Conservation (phyloP, 768 basidiomycete genomes). For the Sarcomyxa edulis region DNA sequence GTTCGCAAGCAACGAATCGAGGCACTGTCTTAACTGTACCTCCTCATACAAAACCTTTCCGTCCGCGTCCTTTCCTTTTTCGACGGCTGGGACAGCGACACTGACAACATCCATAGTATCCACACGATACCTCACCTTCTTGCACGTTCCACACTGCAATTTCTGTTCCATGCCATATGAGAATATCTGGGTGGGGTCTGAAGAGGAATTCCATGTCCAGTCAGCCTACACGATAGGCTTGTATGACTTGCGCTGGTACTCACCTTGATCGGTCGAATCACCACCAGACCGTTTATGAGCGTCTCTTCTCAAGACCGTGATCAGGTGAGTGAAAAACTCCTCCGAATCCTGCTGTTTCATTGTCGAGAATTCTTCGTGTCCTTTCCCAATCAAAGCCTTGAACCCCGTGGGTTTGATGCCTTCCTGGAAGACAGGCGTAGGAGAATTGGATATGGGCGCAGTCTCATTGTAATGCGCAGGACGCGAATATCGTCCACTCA, state of each 20-base stretch:
- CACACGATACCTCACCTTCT: conserved; percentile 74
- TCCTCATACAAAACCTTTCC: conserved; percentile 60
- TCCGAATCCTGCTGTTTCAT: conserved; percentile 98
- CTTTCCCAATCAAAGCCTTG: conserved; percentile 87
- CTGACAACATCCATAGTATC: conserved; percentile 77
- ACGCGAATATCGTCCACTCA: conserved; percentile 87
- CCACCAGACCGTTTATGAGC: conserved; percentile 42
- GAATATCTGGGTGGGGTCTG: conserved; percentile 74
- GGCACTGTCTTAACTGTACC: conserved; percentile 54
- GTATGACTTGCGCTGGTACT: no score
- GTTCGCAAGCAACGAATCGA: conserved; percentile 49
- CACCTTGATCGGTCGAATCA: no score
- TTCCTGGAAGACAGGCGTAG: conserved; percentile 66
- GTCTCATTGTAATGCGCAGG: conserved; percentile 32
- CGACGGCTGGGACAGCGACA: conserved; percentile 69
- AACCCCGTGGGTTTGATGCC: conserved; percentile 81
- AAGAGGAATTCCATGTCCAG: no score
- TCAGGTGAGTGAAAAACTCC: conserved; percentile 84
- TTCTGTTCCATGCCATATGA: conserved; percentile 83
- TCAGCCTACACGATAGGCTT: no score
- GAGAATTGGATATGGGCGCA: conserved; percentile 15
- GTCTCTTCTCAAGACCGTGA: conserved; percentile 68
- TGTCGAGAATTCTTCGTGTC: conserved; percentile 90
- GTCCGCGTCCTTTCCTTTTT: conserved; percentile 48
- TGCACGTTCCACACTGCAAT: conserved; percentile 76